A percentile compares a stretch with the other conserved stretches of the same genome.
Evolutionary conservation across 1,284 basidiomycete species (phyloP).

Genomic region (Rhodotorula sp.): DNA sequence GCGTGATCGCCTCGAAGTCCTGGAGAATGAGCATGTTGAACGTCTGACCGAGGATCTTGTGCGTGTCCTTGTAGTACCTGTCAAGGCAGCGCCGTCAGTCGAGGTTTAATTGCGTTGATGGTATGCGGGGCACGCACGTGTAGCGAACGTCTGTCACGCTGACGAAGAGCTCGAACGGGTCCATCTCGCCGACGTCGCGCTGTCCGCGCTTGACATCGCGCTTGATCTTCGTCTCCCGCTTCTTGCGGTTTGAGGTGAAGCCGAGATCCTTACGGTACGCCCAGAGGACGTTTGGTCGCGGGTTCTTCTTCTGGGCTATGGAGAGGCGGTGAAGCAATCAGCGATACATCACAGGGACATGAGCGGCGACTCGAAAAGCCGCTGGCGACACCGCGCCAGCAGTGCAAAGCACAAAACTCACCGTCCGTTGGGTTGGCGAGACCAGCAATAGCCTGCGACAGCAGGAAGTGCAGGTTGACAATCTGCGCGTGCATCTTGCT

Average conservation of each 20-base stretch:
- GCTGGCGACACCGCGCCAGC: too few species aligned
- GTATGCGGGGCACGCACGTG: constrained; percentile 61
- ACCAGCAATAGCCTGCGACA: constrained; percentile 70
- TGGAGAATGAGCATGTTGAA: constrained; percentile 97
- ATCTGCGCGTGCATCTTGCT: constrained; percentile 84
- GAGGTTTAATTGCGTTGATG: background rate
- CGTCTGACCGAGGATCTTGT: constrained; percentile 95
- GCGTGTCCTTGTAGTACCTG: constrained; percentile 87
- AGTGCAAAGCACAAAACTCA: constrained; percentile 1
- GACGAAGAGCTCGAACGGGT: constrained; percentile 97
- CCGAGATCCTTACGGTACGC: constrained; percentile 97
- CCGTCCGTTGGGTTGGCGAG: constrained; percentile 42
- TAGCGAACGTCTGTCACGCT: constrained; percentile 99
- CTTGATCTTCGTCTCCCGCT: constrained; percentile 92
- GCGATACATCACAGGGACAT: background rate
- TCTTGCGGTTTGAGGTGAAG: constrained; percentile 94
- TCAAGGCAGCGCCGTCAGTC: constrained; percentile 10
- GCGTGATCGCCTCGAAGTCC: constrained; percentile 98
- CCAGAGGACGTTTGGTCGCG: constrained; percentile 89
- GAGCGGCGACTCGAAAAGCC: background rate
- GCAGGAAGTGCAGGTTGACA: constrained; percentile 91
- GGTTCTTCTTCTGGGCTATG: constrained; percentile 54
- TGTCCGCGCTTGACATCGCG: constrained; percentile 90
- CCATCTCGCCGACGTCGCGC: constrained; percentile 89
- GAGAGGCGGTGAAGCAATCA: background rate